phyloP scores from a whole-genome alignment of 1,139 yeast genomes.

The Blastobotrys niveus region DNA sequence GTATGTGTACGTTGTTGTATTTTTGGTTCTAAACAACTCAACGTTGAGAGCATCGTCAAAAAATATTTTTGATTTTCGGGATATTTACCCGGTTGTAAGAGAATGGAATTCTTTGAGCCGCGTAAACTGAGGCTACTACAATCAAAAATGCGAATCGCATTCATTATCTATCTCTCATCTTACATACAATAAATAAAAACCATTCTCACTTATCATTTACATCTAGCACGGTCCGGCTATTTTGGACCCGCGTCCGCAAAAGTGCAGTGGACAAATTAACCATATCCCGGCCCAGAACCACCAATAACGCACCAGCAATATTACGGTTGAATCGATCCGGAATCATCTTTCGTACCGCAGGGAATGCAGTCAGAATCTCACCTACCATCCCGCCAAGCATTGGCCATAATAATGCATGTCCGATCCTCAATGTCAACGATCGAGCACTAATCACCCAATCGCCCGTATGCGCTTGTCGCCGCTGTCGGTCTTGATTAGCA shows the following conservation, averaged over 20 bases:
- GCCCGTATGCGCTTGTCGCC: slow-evolving; percentile 20
- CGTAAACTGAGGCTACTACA: too few relatives aligned
- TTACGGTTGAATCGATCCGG: slow-evolving; percentile 40
- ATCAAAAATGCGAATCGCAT: too few relatives aligned
- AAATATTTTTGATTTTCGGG: too few relatives aligned
- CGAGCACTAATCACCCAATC: slow-evolving; percentile 28
- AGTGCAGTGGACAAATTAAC: slow-evolving; percentile 29
- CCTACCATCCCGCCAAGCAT: slow-evolving; percentile 24
- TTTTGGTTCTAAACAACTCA: slow-evolving; percentile 1
- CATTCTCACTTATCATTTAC: slow-evolving; percentile 10
- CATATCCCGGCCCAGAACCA: slow-evolving; percentile 40
- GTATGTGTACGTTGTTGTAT: background rate
- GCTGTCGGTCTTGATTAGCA: background rate
- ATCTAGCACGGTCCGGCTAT: slow-evolving; percentile 24
- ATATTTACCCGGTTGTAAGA: too few relatives aligned
- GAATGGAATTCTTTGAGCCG: too few relatives aligned
- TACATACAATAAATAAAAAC: too few relatives aligned
- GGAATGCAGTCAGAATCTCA: slow-evolving; percentile 20
- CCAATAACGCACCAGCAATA: slow-evolving; percentile 40
- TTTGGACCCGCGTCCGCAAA: slow-evolving; percentile 25
- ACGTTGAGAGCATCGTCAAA: too few relatives aligned
- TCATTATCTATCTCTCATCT: too few relatives aligned
- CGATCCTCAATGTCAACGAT: slow-evolving; percentile 22
- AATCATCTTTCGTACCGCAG: slow-evolving; percentile 21
- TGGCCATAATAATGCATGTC: slow-evolving; percentile 31